These are phyloP conservation scores for Lippia alba DNA, from an alignment of 305 asterid species.

Conservation along the genomic window DNA sequence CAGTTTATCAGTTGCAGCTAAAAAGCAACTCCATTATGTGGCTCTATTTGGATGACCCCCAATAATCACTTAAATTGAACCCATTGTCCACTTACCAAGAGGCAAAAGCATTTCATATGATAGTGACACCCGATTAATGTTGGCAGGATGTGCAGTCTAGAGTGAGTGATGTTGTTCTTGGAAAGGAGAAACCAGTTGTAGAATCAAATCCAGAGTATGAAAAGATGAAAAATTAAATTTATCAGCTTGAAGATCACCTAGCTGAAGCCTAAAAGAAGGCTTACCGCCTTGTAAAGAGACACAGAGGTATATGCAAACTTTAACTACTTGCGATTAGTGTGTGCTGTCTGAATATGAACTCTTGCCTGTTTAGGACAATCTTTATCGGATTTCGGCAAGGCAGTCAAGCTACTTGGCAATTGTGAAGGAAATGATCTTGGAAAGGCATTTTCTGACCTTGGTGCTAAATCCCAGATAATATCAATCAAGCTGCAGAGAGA, in stretches of 20 bases:
- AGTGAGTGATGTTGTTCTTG: slow-evolving; percentile 97
- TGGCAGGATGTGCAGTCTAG: slow-evolving; percentile 90
- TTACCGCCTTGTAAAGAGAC: slow-evolving; percentile 92
- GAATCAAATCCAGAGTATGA: slow-evolving; percentile 90
- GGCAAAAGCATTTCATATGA: slow-evolving; percentile 27
- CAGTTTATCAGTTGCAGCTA: slow-evolving; percentile 32
- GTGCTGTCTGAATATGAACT: slow-evolving; percentile 19
- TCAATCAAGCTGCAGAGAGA: slow-evolving; percentile 83
- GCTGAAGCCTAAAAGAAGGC: slow-evolving; percentile 99
- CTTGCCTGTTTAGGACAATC: slow-evolving; percentile 66
- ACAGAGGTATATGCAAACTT: slow-evolving; percentile 65
- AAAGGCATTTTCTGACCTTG: slow-evolving; percentile 90
- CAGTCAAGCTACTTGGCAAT: slow-evolving; percentile 84
- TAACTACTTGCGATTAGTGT: slow-evolving; percentile 23
- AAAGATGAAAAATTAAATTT: slow-evolving; percentile 83
- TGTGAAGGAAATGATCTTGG: slow-evolving; percentile 90
- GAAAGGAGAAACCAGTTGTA: slow-evolving; percentile 97
- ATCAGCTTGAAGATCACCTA: slow-evolving; percentile 96
- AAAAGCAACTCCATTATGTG: slow-evolving; percentile 33
- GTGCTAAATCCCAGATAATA: slow-evolving; percentile 75
- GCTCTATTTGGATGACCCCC: slow-evolving; percentile 20
- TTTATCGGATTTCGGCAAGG: slow-evolving; percentile 91
- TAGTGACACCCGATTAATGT: slow-evolving; percentile 18
- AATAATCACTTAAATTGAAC: slow-evolving; percentile 16
- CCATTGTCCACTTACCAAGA: slow-evolving; percentile 6